Percentiles rank a stretch among this genome's conserved stretches.
Conservation (phyloP, 2,329 filamentous ascomycete species). For the Leptographium galeiforme region DNA sequence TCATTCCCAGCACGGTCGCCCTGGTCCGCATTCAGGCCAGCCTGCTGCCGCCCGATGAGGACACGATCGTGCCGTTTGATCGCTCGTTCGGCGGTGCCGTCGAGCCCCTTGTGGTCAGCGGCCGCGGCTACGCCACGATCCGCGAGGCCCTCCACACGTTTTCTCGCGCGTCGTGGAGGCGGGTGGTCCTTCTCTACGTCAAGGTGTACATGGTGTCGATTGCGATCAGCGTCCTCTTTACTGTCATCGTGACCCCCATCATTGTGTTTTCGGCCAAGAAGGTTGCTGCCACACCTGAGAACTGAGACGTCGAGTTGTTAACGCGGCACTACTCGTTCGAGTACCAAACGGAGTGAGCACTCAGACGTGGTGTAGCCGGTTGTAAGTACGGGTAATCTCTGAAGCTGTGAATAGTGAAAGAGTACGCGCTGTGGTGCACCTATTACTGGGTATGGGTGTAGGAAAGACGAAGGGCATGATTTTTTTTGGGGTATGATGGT, state of each 20-base stretch:
- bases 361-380: no score
- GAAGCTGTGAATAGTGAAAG: no score
- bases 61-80: slow-evolving; percentile 83
- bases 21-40: slow-evolving; percentile 78
- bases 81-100: slow-evolving; percentile 69
- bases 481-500: no score
- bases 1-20: slow-evolving; percentile 64
- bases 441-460: no score
- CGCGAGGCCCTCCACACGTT: slow-evolving; percentile 71
- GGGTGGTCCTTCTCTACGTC: slow-evolving; percentile 60
- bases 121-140: slow-evolving; percentile 56
- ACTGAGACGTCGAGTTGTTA: not conserved
- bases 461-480: no score
- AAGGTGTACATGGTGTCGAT: slow-evolving; percentile 52
- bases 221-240: slow-evolving; percentile 31
- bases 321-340: no score
- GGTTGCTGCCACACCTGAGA: slow-evolving; percentile 13
- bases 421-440: no score
- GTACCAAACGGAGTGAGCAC: no score
- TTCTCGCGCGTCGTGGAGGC: slow-evolving; percentile 54
- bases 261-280: slow-evolving; percentile 26
- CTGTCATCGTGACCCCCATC: slow-evolving; percentile 37
- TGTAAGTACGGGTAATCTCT: no score
- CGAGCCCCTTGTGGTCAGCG: slow-evolving; percentile 59
- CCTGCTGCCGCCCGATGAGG: slow-evolving; percentile 65